Evolutionary conservation across 441 rosid genomes (phyloP).

Genomic region (Kokia cookei): DNA sequence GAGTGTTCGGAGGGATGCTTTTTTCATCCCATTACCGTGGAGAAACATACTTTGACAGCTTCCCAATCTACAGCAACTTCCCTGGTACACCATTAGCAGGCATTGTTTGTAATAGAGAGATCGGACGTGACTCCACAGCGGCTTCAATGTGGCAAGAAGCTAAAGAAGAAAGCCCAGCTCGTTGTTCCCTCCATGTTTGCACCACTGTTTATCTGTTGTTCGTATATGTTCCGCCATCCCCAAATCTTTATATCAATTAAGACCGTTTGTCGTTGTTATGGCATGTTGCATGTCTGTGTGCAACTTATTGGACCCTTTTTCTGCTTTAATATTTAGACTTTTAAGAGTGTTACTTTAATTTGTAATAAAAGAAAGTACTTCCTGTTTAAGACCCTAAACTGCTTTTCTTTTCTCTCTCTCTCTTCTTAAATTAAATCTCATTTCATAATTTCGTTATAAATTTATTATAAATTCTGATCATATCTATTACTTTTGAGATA

Average conservation of each 20-base stretch:
- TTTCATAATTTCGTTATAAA: too few relatives aligned
- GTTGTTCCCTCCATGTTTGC: conserved; percentile 26
- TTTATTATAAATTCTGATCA: too few relatives aligned
- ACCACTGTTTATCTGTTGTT: conserved; percentile 35
- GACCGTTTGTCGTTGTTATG: background rate
- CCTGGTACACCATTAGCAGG: conserved; percentile 43
- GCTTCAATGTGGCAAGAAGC: conserved; percentile 6
- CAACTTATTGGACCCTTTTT: background rate
- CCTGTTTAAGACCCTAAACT: too few relatives aligned
- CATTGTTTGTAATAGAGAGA: conserved; percentile 30
- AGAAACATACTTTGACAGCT: conserved; percentile 18
- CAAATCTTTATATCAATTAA: background rate
- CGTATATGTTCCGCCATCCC: conserved; percentile 23
- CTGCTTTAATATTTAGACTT: too few relatives aligned
- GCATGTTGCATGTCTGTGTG: background rate
- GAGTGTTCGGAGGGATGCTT: conserved; percentile 46
- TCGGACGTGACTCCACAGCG: conserved; percentile 27
- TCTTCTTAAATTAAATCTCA: too few relatives aligned
- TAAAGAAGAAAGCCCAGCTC: conserved; percentile 12
- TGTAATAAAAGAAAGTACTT: too few relatives aligned
- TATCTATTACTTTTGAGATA: too few relatives aligned
- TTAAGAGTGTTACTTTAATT: too few relatives aligned
- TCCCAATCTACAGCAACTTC: conserved; percentile 31
- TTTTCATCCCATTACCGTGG: conserved; percentile 33
- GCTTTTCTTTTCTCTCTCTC: too few relatives aligned